Evolutionary conservation across 2,329 filamentous ascomycete species (phyloP), one percentile per base, ranked within the genome.

Genomic region (Xylaria polymorpha): DNA sequence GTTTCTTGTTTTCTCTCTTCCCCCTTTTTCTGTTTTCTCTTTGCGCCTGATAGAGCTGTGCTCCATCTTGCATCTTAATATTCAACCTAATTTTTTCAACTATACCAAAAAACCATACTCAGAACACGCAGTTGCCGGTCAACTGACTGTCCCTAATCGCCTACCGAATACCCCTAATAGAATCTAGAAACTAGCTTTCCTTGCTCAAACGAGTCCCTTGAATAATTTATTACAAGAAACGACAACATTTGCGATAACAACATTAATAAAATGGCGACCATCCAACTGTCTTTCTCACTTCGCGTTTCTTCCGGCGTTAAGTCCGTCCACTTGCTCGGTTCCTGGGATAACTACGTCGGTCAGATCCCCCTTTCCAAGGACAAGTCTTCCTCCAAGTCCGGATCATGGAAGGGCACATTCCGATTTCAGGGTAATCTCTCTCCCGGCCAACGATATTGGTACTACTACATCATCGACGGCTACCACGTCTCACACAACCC

Each of bases 391-490:
- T 91, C 91, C 83, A 97, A 97, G 87, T 90, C 92, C 66, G 94
- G 94, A 80, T 92, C 92, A 76, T 98, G 95, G 94, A 93, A 94
- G 82, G 96, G 95, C 79, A 97, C 94, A 78, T 98, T 99, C 87
- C 92, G 94, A 85, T 98, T 99, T 85, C 92, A 96, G 84, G 92
- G 91, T 71, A 95, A 93, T 69, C 88, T 98, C 77, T 91, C 95
- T 86, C 87, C 93, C 77, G 94, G 95, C 81, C 90, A 93, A 81
- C 91, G 95, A 80, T 98, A 98, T 90, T 99, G 96, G 96, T 99
- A 98, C 91, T 99, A 99, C 90, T 99, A 98, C 88, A 98, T 98
- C 90, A 96, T 98, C 82, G 96, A 99, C 82, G 96, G 96, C 77
- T 98, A 98, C 90, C 94, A 98, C 83, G 92, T 97, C 81, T 94